These are phyloP conservation scores for Malbranchea zuffiana DNA, from an alignment of 2,329 filamentous ascomycete species.

Conservation along the genomic window DNA sequence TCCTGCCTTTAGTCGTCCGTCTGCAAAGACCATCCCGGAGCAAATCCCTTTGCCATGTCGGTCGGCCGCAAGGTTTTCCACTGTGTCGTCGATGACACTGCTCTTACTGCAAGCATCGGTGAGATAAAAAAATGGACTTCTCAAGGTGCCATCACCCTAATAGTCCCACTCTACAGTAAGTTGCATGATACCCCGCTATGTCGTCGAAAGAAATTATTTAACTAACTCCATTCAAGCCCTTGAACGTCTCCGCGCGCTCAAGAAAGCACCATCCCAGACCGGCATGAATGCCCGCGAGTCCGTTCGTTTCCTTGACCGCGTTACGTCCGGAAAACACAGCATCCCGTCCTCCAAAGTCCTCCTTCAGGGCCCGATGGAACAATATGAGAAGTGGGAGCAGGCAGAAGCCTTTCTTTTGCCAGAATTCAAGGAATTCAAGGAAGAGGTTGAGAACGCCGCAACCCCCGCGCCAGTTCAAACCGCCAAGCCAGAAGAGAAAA, in stretches of 20 bases:
- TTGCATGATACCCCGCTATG: slow-evolving; percentile 2
- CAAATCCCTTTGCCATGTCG: slow-evolving; percentile 26
- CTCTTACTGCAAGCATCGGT: slow-evolving; percentile 41
- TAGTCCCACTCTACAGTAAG: slow-evolving; percentile 44
- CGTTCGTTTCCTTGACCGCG: slow-evolving; percentile 42
- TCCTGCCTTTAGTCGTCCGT: no score
- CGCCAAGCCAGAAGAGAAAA: slow-evolving; percentile 7
- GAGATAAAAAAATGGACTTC: slow-evolving; percentile 44
- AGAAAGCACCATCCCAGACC: slow-evolving; percentile 36
- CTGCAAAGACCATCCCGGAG: background rate
- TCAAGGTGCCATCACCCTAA: slow-evolving; percentile 39
- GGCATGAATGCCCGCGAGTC: slow-evolving; percentile 42
- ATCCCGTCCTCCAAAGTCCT: slow-evolving; percentile 33
- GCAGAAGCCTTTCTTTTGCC: slow-evolving; percentile 37
- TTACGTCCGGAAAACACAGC: slow-evolving; percentile 38
- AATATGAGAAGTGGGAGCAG: slow-evolving; percentile 38
- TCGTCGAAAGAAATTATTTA: no score
- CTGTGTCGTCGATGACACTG: slow-evolving; percentile 44
- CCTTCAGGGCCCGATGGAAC: slow-evolving; percentile 41
- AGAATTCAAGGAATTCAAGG: slow-evolving; percentile 37
- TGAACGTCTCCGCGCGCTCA: slow-evolving; percentile 37
- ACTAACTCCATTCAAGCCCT: slow-evolving; percentile 27
- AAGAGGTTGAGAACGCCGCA: slow-evolving; percentile 20
- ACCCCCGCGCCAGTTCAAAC: slow-evolving; percentile 7
- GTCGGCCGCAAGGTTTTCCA: slow-evolving; percentile 38